Conservation (phyloP, 805 yeast species). For the Metschnikowia cubensis region DNA sequence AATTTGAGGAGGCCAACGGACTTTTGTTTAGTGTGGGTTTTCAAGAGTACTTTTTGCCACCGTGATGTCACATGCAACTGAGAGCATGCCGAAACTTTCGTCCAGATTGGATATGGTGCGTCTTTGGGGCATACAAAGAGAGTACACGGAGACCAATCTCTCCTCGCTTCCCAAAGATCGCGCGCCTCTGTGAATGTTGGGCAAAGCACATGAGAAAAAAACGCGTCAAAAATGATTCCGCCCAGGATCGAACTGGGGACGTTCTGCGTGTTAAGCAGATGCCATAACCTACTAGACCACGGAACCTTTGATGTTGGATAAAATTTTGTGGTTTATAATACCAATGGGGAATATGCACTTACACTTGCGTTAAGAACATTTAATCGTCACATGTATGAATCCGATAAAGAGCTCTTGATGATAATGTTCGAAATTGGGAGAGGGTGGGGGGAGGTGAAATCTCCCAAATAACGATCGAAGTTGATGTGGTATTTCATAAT, state of each 20-base stretch:
- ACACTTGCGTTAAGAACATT: too few relatives aligned
- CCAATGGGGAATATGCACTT: too few relatives aligned
- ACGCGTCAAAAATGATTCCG: slow-evolving; percentile 60
- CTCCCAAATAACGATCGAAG: too few relatives aligned
- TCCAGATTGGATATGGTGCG: neutral
- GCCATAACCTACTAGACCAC: slow-evolving; percentile 99
- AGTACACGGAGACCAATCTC: neutral
- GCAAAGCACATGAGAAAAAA: neutral
- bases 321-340: neutral
- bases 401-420: too few relatives aligned
- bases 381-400: too few relatives aligned
- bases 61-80: neutral
- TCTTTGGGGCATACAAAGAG: neutral
- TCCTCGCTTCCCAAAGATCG: neutral
- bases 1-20: too few relatives aligned
- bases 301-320: slow-evolving; percentile 11
- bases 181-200: slow-evolving; percentile 6
- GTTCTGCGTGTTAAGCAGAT: slow-evolving; percentile 99
- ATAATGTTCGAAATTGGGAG: too few relatives aligned
- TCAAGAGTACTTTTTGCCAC: neutral
- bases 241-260: slow-evolving; percentile 99
- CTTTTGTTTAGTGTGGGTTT: too few relatives aligned
- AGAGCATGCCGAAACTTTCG: neutral
- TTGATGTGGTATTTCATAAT: too few relatives aligned
- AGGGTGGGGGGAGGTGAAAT: too few relatives aligned